Evolutionary conservation across 2,329 filamentous ascomycete genomes (phyloP), one percentile per base, ranked within the genome.

Genomic region (Cercospora berteroae): DNA sequence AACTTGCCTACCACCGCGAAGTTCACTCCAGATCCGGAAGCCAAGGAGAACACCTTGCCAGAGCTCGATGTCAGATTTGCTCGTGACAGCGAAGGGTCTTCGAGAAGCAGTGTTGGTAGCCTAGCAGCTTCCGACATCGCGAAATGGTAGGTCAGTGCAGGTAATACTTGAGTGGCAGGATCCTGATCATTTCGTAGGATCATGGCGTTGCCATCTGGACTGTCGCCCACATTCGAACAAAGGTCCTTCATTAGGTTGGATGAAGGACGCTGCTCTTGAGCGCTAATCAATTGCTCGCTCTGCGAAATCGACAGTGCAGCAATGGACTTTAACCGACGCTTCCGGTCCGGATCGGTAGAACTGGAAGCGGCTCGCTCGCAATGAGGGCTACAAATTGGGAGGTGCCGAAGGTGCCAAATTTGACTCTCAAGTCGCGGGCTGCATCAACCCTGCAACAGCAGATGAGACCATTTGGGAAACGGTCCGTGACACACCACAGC

Each of bases 1-100:
- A 61, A 69, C 31, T 61, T 72, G 31, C 67, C 63, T 1, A 72
- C 71, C 9, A 70, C 67, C 5, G 69, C 64, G 42, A 66, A 69
- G 20, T 72, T 72, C 67, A 72, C 67, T 57, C 69, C 71, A 5
- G 70, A 71, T 33, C 68, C 56, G 8, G 16, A 58, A n/a, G 64
- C 60, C 23, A 57, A 57, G 25, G 61, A 64, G 61, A 64, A 64
- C 18, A 48, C 56, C 20, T 20, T 42, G 67, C 31, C 66, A 66
- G 50, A 66, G 62, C 20, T 63, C 20, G 23, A 25, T 56, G 23
- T 42, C 55, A 42, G 44, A 48, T 31, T 25, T 18, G 33, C 25
- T 57, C 61, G 50, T 25, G 18, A 58, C 18, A 48, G 61, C 20
- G 50, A 64, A 31, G 50, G 39, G 10, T 64, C 68, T 20, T 67